Evolutionary conservation across 208 protist species (phyloP), one percentile per base, ranked within the genome.

Genomic region (Wallacemonas rigidus): DNA sequence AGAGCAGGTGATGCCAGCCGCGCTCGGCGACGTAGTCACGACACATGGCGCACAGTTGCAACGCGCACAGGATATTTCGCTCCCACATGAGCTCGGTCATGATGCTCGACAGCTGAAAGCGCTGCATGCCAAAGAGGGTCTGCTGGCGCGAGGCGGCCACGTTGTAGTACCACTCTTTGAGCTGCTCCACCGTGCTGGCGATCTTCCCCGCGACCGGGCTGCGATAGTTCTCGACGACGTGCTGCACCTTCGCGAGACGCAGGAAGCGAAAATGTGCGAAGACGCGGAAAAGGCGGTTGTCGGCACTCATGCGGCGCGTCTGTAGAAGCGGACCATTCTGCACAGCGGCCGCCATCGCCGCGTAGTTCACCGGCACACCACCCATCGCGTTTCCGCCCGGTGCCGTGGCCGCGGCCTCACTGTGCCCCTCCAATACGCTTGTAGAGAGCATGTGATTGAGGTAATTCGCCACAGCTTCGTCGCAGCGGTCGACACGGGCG

Each of bases 1-100:
- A 77, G n/a, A 97, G 73, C 67, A 97, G 76, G 53, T 90, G 87
- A 62, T 95, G 90, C 90, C 93, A 97, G 45, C 93, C 93, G 54
- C 82, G 71, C 68, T 97, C 89, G 44, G 76, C 81, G 9, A 94
- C 82, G 62, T 83, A 91, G 77, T 97, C 89, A 45, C 82, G 82
- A 38, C 76, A 79, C 45, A 87, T 77, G 54, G 91, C 69, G 69
- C 80, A 88, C 35, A 84, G 67, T 44, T 86, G 81, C 39, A 95
- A 75, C 36, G 80, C 72, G 17, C 86, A 67, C 3, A 81, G 74
- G 55, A 97, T 67, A 14, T 85, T 82, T 44, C 76, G 71, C 74
- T 94, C 89, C 84, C 89, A 94, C 71, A 94, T 62, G 4, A 97
- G 83, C 56, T 85, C 82, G 3, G 77, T 90, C 9, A 90, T 82